Evolutionary conservation across 495 filamentous ascomycete genomes (phyloP), one percentile per base, ranked within the genome.

Genomic region (Trichocladium antarcticum): DNA sequence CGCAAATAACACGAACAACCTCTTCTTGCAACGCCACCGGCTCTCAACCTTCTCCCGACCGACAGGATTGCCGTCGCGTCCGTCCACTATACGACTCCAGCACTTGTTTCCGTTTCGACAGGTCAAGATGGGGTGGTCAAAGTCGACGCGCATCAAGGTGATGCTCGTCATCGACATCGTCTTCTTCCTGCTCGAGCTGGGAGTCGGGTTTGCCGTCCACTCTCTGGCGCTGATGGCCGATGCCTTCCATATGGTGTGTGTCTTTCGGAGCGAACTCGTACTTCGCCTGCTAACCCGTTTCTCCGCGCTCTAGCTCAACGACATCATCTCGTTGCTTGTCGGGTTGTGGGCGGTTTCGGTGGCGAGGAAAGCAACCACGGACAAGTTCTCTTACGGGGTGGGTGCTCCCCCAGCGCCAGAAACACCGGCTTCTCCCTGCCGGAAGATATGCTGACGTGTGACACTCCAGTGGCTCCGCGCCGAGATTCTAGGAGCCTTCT

Each of bases 291-390:
- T 39, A 12, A 35, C 37, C 36, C 42, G 4, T 34, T 20, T n/a
- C 35, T 53, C 22, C 37, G 9, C 19, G 21, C 22, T n/a, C 11
- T 44, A 87, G 84, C 73, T 98, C 20, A 98, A 98, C 65, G 92
- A 98, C 80, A 88, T 98, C 49, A 77, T 98, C 37, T 98, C 92
- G 0, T 69, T 98, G 11, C 76, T 81, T 40, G 92, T 98, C 44
- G 92, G 92, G 38, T 63, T 96, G 27, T 98, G 93, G 93, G 92
- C 92, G 1, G 90, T 97, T 16, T 87, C 84, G 44, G 84, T 94
- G 39, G 86, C 87, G 49, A 75, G 78, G 40, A 83, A 85, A 55
- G 81, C 80, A 14, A 87, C 74, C 15, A 92, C 88, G 11, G 87
- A 87, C 52, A 84, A 80, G 64, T 97, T 87, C 56, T 95, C 92